Percentiles rank a stretch among this genome's conserved stretches.
Conservation (phyloP, 805 yeast genomes). For the Saturnispora silvae region DNA sequence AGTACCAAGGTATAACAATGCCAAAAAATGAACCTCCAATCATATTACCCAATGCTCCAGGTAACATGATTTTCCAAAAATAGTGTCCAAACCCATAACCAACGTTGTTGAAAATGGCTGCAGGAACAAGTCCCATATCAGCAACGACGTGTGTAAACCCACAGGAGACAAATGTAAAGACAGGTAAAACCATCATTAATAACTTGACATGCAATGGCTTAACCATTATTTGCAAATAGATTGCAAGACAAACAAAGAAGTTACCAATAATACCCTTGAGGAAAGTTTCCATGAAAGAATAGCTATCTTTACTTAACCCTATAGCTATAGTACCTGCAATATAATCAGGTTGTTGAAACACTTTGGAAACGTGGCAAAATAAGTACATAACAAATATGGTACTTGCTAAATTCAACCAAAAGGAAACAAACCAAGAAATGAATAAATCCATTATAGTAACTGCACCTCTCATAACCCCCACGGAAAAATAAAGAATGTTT, state of each 20-base stretch:
- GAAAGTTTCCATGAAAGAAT: conserved; percentile 50
- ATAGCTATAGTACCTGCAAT: conserved; percentile 39
- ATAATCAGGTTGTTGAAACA: conserved; percentile 32
- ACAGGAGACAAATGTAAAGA: conserved; percentile 66
- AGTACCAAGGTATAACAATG: conserved; percentile 55
- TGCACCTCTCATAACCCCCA: conserved; percentile 60
- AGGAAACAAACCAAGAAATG: conserved; percentile 58
- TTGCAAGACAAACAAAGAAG: conserved; percentile 65
- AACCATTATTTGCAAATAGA: conserved; percentile 66
- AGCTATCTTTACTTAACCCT: conserved; percentile 33
- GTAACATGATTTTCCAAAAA: conserved; percentile 64
- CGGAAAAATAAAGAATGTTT: conserved; percentile 60
- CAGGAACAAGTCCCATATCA: conserved; percentile 61
- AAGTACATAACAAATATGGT: conserved; percentile 58
- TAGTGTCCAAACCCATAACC: conserved; percentile 50
- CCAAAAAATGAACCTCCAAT: conserved; percentile 71
- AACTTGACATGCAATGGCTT: conserved; percentile 72
- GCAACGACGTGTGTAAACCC: conserved; percentile 79
- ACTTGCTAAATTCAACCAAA: conserved; percentile 55
- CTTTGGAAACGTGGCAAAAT: conserved; percentile 46
- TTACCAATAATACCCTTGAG: conserved; percentile 69
- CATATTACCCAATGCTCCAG: conserved; percentile 65
- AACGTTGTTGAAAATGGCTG: conserved; percentile 61
- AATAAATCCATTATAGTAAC: conserved; percentile 52
- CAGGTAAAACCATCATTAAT: conserved; percentile 51